These are phyloP conservation scores for Aspergillus unguis DNA, from an alignment of 2,329 filamentous ascomycete genomes.

Conservation along the genomic window DNA sequence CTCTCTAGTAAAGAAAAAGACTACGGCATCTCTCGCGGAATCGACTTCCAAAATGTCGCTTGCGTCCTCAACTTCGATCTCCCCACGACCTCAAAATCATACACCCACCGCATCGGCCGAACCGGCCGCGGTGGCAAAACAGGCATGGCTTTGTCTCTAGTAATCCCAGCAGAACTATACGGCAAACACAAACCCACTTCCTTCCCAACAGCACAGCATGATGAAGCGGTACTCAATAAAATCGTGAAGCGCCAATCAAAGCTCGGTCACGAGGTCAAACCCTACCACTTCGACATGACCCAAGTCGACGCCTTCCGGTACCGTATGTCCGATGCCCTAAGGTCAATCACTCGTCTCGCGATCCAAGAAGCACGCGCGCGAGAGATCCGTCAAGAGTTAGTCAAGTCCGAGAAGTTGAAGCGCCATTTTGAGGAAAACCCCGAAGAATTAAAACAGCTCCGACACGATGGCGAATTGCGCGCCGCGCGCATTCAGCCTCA, in stretches of 20 bases:
- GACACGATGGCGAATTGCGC: conserved; percentile 84
- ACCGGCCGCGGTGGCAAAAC: conserved; percentile 88
- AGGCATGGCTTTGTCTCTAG: conserved; percentile 94
- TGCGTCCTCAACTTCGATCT: conserved; percentile 97
- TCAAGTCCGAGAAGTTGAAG: conserved; percentile 92
- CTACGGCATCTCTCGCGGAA: conserved; percentile 91
- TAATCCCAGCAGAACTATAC: conserved; percentile 76
- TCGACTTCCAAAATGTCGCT: conserved; percentile 94
- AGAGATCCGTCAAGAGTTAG: conserved; percentile 81
- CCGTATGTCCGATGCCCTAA: conserved; percentile 86
- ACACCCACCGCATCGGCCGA: conserved; percentile 93
- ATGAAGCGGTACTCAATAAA: conserved; percentile 78
- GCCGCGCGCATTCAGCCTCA: conserved; percentile 82
- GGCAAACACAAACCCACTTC: conserved; percentile 87
- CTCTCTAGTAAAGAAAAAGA: conserved; percentile 72
- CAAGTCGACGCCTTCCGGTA: conserved; percentile 94
- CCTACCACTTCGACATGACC: conserved; percentile 92
- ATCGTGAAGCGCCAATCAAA: conserved; percentile 77
- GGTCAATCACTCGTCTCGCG: conserved; percentile 83
- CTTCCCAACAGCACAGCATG: conserved; percentile 70
- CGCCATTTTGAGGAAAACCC: conserved; percentile 97
- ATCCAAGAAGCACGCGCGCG: conserved; percentile 85
- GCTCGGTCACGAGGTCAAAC: conserved; percentile 75
- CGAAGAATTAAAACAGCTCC: conserved; percentile 76
- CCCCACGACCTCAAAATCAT: conserved; percentile 80